Evolutionary conservation across 169 alveolate species (phyloP).

Genomic region (Plasmodium inui): DNA sequence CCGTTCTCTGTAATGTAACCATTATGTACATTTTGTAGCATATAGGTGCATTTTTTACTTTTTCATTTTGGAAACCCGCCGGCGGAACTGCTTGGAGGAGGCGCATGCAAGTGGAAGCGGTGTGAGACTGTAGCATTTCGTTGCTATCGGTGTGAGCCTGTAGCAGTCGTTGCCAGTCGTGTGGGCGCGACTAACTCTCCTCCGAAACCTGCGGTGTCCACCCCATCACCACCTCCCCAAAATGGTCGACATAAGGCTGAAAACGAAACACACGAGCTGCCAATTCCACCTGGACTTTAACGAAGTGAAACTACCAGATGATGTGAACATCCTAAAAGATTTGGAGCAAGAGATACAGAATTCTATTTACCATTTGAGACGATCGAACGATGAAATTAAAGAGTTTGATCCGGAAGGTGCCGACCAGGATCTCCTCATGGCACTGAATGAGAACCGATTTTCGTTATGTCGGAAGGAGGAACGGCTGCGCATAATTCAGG

Average conservation of each 20-base stretch:
- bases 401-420: constrained; percentile 48
- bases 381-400: constrained; percentile 69
- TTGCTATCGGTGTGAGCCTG: too few species aligned
- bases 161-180: background rate
- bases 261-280: constrained; percentile 26
- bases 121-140: too few species aligned
- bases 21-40: background rate
- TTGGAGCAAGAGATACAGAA: constrained; percentile 55
- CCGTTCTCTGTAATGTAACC: background rate
- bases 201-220: too few species aligned
- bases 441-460: constrained; percentile 64
- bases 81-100: background rate
- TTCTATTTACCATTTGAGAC: constrained; percentile 56
- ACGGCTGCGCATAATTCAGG: constrained; percentile 19
- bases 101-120: too few species aligned
- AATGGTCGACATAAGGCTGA: constrained; percentile 63
- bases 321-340: constrained; percentile 49
- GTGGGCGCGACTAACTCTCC: too few species aligned
- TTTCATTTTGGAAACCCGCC: background rate
- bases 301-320: constrained; percentile 62
- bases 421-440: constrained; percentile 55
- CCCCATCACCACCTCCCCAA: background rate
- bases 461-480: constrained; percentile 51
- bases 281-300: constrained; percentile 50
- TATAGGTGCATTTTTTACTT: too few species aligned